Percentiles rank a stretch among this genome's conserved stretches.
phyloP scores from a whole-genome alignment of 495 filamentous ascomycete genomes.

The Penicillium taxi region DNA sequence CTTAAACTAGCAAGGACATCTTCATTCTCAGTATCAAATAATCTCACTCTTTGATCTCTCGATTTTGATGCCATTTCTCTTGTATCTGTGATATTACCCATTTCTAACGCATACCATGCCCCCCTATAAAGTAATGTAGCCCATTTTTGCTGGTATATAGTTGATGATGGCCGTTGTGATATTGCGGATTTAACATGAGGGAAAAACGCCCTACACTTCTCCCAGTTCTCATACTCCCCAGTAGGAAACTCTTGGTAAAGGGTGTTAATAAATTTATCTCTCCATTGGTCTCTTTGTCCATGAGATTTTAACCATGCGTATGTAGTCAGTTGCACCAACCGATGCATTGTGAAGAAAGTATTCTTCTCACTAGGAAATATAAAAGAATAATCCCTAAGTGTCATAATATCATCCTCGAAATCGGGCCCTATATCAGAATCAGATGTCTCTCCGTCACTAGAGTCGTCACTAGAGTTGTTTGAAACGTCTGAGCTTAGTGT shows the following conservation, averaged over 20 bases:
- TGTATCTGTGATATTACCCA: background rate
- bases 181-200: conserved; percentile 5
- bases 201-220: conserved; percentile 3
- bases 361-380: conserved; percentile 1
- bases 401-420: conserved; percentile 6
- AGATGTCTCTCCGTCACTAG: background rate
- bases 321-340: conserved; percentile 4
- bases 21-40: conserved; percentile 11
- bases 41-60: background rate
- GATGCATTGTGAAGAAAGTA: conserved; percentile 5
- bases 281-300: conserved; percentile 25
- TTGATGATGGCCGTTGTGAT: conserved; percentile 3
- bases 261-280: conserved; percentile 1
- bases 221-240: conserved; percentile 2
- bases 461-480: background rate
- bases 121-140: conserved; percentile 4
- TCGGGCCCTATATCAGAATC: background rate
- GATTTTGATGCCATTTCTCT: conserved; percentile 3
- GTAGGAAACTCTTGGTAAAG: background rate
- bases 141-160: background rate
- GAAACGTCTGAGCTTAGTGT: background rate
- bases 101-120: background rate
- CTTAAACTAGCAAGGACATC: conserved; percentile 8
- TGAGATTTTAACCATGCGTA: conserved; percentile 8
- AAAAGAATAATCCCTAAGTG: conserved; percentile 4